Conservation (phyloP, 2,329 filamentous ascomycete species). For the Thielaviopsis ethacetica region DNA sequence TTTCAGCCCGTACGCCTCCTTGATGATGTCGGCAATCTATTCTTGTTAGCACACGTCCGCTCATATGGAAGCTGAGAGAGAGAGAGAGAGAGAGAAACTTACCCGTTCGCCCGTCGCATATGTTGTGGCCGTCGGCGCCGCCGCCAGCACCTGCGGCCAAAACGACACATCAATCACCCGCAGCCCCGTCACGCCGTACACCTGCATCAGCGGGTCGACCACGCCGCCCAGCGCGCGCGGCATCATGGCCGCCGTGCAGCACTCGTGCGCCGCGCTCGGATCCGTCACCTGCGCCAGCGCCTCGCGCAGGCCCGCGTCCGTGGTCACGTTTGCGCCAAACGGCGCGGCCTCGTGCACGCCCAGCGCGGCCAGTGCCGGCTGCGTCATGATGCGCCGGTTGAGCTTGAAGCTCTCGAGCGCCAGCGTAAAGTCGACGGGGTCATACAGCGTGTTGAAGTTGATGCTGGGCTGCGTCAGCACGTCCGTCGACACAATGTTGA, state of each 20-base stretch:
- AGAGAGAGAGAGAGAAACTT: conserved; percentile 9
- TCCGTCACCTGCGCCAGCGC: conserved; percentile 12
- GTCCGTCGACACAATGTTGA: conserved; percentile 22
- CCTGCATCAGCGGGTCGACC: conserved; percentile 16
- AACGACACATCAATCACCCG: conserved; percentile 23
- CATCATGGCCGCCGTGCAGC: conserved; percentile 21
- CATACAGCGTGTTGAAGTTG: conserved; percentile 23
- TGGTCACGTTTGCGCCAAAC: conserved; percentile 15
- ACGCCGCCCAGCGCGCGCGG: conserved; percentile 25
- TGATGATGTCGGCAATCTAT: conserved; percentile 8
- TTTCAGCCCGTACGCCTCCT: neutral
- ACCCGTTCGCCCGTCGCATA: conserved; percentile 21
- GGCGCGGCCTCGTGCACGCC: conserved; percentile 18
- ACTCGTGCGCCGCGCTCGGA: conserved; percentile 11
- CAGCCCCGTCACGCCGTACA: conserved; percentile 16
- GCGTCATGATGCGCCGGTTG: conserved; percentile 20
- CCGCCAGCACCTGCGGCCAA: conserved; percentile 17
- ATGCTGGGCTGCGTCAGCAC: conserved; percentile 20
- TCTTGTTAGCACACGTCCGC: conserved; percentile 5
- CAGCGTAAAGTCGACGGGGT: conserved; percentile 23
- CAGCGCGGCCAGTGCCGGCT: conserved; percentile 18
- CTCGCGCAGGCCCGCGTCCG: conserved; percentile 17
- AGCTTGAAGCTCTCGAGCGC: conserved; percentile 18
- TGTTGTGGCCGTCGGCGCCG: conserved; percentile 17
- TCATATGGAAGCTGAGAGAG: too few species aligned